Conservation (phyloP, 2,329 filamentous ascomycete species). For the Hyphodiscus sp. region DNA sequence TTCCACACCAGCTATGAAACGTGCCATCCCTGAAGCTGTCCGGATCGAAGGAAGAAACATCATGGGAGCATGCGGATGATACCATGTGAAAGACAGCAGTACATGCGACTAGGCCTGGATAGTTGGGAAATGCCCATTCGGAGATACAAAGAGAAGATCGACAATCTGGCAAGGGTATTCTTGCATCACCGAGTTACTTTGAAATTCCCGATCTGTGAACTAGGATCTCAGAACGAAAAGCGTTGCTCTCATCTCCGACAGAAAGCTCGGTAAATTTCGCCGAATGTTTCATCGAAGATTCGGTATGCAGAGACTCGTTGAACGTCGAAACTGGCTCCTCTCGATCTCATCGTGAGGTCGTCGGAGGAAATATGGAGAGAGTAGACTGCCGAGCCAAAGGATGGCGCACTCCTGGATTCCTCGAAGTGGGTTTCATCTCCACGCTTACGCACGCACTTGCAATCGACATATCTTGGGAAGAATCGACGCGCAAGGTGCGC, state of each 20-base stretch:
- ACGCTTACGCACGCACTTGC: constrained; percentile 4
- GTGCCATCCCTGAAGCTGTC: neutral
- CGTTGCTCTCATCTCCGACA: neutral
- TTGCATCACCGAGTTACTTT: neutral
- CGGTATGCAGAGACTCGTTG: neutral
- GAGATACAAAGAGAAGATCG: neutral
- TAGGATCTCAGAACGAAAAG: neutral
- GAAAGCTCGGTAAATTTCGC: neutral
- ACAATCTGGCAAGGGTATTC: neutral
- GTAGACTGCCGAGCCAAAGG: neutral
- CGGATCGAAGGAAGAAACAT: neutral
- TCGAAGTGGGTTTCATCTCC: no score
- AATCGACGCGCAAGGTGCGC: constrained; percentile 1
- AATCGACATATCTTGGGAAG: neutral
- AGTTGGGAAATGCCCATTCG: neutral
- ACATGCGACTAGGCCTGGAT: neutral
- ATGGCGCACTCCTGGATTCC: no score
- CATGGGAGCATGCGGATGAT: neutral
- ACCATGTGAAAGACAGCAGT: neutral
- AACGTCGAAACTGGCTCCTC: neutral
- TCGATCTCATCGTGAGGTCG: neutral
- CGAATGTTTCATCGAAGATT: neutral
- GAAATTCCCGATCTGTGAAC: neutral
- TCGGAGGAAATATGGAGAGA: neutral
- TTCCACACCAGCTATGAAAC: neutral